Percentiles rank a stretch among this genome's conserved stretches.
phyloP scores from a whole-genome alignment of 495 filamentous ascomycete species.

The Daldinia concentrica region DNA sequence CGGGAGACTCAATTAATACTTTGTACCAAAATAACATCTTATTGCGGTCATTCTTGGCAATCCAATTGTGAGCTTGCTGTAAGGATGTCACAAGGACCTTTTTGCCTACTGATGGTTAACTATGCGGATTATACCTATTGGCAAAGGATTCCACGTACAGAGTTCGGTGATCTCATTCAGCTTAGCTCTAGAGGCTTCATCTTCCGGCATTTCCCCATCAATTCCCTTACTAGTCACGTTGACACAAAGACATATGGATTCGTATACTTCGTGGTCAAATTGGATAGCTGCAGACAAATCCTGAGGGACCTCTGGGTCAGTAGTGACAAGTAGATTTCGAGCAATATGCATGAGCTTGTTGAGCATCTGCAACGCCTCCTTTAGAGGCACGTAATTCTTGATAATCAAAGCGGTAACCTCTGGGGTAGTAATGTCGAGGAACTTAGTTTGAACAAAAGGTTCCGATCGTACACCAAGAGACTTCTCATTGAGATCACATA shows the following conservation, averaged over 20 bases:
- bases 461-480: slow-evolving; percentile 60
- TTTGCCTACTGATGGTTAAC: slow-evolving; percentile 68
- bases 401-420: slow-evolving; percentile 79
- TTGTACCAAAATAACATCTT: slow-evolving; percentile 93
- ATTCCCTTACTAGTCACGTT: slow-evolving; percentile 89
- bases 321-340: slow-evolving; percentile 83
- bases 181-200: slow-evolving; percentile 62
- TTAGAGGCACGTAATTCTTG: slow-evolving; percentile 75
- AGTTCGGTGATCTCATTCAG: slow-evolving; percentile 65
- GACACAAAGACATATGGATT: slow-evolving; percentile 83
- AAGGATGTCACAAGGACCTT: slow-evolving; percentile 88
- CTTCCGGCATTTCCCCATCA: slow-evolving; percentile 80
- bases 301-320: slow-evolving; percentile 76
- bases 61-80: slow-evolving; percentile 91
- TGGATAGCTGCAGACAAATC: slow-evolving; percentile 82
- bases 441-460: slow-evolving; percentile 53
- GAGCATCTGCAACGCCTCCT: slow-evolving; percentile 82
- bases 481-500: slow-evolving; percentile 69
- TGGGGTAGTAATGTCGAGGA: slow-evolving; percentile 60
- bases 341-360: slow-evolving; percentile 87
- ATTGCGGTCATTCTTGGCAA: slow-evolving; percentile 87
- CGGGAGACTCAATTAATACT: slow-evolving; percentile 62
- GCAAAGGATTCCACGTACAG: slow-evolving; percentile 50
- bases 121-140: neutral
- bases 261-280: slow-evolving; percentile 84